Base-by-base conservation (phyloP, 2,329 filamentous ascomycete species). In the Aspergillus cejpii region DNA sequence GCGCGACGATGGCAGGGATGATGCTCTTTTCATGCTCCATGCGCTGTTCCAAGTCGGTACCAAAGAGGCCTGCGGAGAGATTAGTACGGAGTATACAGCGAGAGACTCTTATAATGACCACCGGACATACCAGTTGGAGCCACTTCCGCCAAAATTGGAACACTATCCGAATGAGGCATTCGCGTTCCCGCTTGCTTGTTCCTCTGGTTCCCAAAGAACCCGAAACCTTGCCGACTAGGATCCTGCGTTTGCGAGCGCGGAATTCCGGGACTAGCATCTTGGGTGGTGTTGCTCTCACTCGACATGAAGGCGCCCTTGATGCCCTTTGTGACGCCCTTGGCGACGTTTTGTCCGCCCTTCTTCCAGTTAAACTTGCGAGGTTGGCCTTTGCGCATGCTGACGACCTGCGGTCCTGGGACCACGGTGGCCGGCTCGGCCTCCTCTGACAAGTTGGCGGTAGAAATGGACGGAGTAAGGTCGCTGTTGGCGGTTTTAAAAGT, bases 351-450 rank as follows among this genome's bases (percentile, higher is more conserved):
- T 29, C 87, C 87, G 29, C 89, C 89, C 74, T 94, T 95, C 77
- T 96, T 95, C 90, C 92, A 97, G 71, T 95, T 95, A 71, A 96
- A 96, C 66, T 96, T 97, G 73, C 89, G 94, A 43, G 85, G 82
- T 63, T 95, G 89, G 23, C 86, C 89, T 71, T 96, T 97, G 58
- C 89, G 83, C 51, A 97, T 94, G 58, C 92, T 94, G 49, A 97
- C 86, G 26, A 97, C 86, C 49, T 94, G 92, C n/a, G 92, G 90
- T 2, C 87, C 85, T 21, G 81, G 75, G 51, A 81, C 65, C 39
- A 84, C 68, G 0, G 77, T 77, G 5, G 72, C 71, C 11, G 76
- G 71, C 52, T 83, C 80, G 6, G 70, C 75, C 31, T 92, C 88
- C 37, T 86, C 84, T 14, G 79, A 76, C 50, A 77, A 74, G 41